These are phyloP conservation scores for Carex sylvatica DNA, from an alignment of 202 grass and related monocot species.

Conservation along the genomic window DNA sequence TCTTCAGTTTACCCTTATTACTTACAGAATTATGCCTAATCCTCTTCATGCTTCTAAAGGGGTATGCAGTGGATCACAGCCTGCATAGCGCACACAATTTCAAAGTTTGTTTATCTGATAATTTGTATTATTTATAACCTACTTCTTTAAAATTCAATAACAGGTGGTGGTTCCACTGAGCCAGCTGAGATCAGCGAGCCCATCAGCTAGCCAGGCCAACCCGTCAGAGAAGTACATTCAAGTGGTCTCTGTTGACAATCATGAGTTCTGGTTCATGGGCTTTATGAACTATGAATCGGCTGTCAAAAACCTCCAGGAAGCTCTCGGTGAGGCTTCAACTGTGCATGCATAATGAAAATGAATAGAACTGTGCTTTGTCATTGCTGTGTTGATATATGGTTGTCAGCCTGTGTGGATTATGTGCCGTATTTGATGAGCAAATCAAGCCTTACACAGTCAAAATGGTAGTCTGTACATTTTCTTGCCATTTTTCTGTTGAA, in stretches of 20 bases:
- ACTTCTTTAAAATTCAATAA: neutral
- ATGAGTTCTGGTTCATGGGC: constrained; percentile 99
- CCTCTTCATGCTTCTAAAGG: neutral
- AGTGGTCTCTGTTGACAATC: constrained; percentile 84
- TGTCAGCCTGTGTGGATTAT: constrained; percentile 28
- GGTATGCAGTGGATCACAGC: neutral
- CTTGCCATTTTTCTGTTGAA: constrained; percentile 3
- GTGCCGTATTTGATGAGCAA: constrained; percentile 18
- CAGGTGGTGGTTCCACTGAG: constrained; percentile 73
- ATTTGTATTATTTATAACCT: neutral
- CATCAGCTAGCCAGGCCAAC: constrained; percentile 68
- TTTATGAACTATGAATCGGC: constrained; percentile 89
- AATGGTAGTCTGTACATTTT: neutral
- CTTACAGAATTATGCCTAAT: neutral
- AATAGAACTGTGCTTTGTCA: constrained; percentile 24
- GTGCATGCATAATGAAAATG: constrained; percentile 36
- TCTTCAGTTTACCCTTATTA: neutral
- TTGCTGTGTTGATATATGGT: constrained; percentile 35
- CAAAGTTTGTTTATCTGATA: neutral
- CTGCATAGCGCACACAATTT: neutral
- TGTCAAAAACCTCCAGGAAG: constrained; percentile 80
- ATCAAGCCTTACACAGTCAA: neutral
- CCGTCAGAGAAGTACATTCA: constrained; percentile 85
- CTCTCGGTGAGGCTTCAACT: constrained; percentile 42
- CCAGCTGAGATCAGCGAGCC: constrained; percentile 74